Conservation (phyloP, 2,329 filamentous ascomycete genomes). For the Rhynchosporium graminicola region DNA sequence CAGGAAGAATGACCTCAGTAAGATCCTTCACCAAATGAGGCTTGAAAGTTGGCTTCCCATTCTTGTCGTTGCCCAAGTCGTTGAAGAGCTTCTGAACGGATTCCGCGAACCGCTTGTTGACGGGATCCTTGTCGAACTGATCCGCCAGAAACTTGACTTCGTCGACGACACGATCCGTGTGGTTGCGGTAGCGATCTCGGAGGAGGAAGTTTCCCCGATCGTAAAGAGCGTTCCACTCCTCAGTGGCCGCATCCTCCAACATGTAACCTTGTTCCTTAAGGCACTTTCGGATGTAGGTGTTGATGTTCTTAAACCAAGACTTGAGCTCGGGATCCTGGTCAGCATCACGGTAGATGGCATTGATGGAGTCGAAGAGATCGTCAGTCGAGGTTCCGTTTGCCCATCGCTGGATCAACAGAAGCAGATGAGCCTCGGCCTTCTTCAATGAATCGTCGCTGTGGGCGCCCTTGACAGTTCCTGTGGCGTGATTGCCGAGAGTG, state of each 20-base stretch:
- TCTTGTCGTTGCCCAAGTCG: constrained; percentile 84
- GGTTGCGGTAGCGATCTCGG: constrained; percentile 80
- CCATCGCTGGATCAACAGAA: constrained; percentile 82
- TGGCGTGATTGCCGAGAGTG: constrained; percentile 61
- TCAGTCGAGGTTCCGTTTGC: constrained; percentile 91
- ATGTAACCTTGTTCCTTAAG: constrained; percentile 90
- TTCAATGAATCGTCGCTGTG: constrained; percentile 64
- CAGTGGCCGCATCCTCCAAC: constrained; percentile 75
- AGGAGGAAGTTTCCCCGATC: constrained; percentile 85
- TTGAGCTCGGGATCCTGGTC: constrained; percentile 84
- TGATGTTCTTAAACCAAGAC: constrained; percentile 80
- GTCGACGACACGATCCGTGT: constrained; percentile 84
- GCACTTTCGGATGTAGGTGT: constrained; percentile 78
- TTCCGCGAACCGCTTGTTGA: constrained; percentile 78
- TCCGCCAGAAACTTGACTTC: constrained; percentile 87
- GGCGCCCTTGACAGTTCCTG: constrained; percentile 71
- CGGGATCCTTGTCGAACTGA: constrained; percentile 85
- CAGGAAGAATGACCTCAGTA: constrained; percentile 81
- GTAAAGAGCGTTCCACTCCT: constrained; percentile 82
- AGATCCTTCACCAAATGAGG: constrained; percentile 88
- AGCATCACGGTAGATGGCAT: constrained; percentile 82
- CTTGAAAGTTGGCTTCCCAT: constrained; percentile 88
- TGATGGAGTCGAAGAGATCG: constrained; percentile 82
- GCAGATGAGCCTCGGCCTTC: constrained; percentile 76
- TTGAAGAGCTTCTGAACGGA: constrained; percentile 83